Conservation (phyloP, 495 filamentous ascomycete species). For the Zalerion maritima region DNA sequence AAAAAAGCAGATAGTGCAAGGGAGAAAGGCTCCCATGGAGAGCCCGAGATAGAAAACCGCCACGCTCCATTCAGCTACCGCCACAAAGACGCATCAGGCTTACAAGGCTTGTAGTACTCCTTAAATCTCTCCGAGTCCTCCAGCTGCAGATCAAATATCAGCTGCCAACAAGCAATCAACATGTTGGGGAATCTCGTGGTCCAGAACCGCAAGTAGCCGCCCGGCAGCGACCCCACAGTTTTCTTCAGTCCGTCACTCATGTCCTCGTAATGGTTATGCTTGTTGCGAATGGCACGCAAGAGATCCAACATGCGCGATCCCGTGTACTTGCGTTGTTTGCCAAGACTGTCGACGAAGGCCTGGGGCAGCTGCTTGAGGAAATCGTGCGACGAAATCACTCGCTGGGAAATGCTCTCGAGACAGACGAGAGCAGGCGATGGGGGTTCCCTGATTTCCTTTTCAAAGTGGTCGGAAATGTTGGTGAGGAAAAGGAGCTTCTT, state of each 20-base stretch:
- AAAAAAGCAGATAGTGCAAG: too few relatives aligned
- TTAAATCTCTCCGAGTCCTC: slow-evolving; percentile 58
- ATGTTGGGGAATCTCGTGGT: slow-evolving; percentile 65
- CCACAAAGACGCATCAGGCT: slow-evolving; percentile 18
- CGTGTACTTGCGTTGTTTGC: slow-evolving; percentile 92
- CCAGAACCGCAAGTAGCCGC: slow-evolving; percentile 83
- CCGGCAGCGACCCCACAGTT: slow-evolving; percentile 64
- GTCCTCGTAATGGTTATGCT: slow-evolving; percentile 87
- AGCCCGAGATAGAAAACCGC: too few relatives aligned
- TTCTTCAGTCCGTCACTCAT: slow-evolving; percentile 67
- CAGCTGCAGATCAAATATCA: slow-evolving; percentile 51
- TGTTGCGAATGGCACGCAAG: slow-evolving; percentile 82
- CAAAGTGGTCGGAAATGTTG: slow-evolving; percentile 88
- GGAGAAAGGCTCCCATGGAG: too few relatives aligned
- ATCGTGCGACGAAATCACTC: slow-evolving; percentile 38
- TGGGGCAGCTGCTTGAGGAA: slow-evolving; percentile 65
- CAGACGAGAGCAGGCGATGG: slow-evolving; percentile 53
- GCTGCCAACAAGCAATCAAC: slow-evolving; percentile 63
- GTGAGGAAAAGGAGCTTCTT: slow-evolving; percentile 83
- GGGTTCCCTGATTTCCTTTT: slow-evolving; percentile 73
- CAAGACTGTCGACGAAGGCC: slow-evolving; percentile 71
- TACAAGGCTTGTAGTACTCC: slow-evolving; percentile 41
- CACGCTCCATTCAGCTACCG: too few relatives aligned
- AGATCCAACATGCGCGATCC: slow-evolving; percentile 72
- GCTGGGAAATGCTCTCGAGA: slow-evolving; percentile 25